Conservation (phyloP, 2,329 filamentous ascomycete species). For the Hypoxylon sp. region DNA sequence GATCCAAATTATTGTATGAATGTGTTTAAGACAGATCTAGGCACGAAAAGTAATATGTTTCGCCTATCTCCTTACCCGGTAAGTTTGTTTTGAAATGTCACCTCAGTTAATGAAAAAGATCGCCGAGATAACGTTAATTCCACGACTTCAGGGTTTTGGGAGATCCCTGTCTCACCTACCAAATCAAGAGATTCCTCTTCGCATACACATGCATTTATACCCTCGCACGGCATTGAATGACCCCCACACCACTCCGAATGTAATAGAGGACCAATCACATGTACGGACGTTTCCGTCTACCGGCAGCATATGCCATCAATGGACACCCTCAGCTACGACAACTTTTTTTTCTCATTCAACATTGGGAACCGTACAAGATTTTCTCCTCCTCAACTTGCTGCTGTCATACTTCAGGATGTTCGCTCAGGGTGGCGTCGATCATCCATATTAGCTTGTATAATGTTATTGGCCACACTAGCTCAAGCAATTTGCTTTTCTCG, state of each 20-base stretch:
- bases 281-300: constrained; percentile 19
- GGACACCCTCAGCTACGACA: background rate
- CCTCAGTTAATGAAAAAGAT: constrained; percentile 34
- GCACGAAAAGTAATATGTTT: constrained; percentile 32
- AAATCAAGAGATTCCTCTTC: constrained; percentile 29
- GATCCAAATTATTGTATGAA: background rate
- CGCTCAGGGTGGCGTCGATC: constrained; percentile 5
- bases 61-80: constrained; percentile 38
- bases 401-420: background rate
- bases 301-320: constrained; percentile 9
- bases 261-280: constrained; percentile 19
- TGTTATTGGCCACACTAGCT: constrained; percentile 16
- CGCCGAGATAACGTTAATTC: constrained; percentile 37
- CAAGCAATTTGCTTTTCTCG: background rate
- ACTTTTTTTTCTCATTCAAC: constrained; percentile 9
- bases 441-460: constrained; percentile 27
- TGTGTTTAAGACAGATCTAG: constrained; percentile 20
- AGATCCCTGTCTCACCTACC: constrained; percentile 32
- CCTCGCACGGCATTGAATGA: constrained; percentile 27
- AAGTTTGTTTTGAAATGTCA: constrained; percentile 25
- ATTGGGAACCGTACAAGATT: background rate
- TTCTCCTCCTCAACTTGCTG: background rate
- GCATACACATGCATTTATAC: constrained; percentile 41
- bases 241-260: constrained; percentile 30
- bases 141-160: constrained; percentile 23